A percentile compares a stretch with the other conserved stretches of the same genome.
Evolutionary conservation across 805 yeast genomes (phyloP).

Genomic region (Zygosaccharomyces bisporus): DNA sequence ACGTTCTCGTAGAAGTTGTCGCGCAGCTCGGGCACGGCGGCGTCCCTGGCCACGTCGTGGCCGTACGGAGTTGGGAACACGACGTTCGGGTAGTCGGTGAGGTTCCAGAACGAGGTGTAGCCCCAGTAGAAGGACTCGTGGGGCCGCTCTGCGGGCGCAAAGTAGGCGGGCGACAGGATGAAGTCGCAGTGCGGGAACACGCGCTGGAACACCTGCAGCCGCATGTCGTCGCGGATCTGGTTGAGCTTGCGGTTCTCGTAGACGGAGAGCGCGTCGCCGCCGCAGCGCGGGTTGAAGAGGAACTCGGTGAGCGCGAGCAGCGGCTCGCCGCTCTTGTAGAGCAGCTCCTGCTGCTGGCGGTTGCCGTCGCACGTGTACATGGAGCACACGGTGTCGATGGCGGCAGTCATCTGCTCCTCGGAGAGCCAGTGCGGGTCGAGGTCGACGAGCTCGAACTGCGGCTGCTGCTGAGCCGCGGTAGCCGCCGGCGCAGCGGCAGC

Average conservation of each 20-base stretch:
- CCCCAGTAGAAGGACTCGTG: conserved; percentile 71
- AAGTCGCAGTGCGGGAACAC: conserved; percentile 45
- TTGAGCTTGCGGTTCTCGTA: conserved; percentile 56
- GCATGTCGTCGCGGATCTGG: conserved; percentile 52
- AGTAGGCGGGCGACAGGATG: conserved; percentile 63
- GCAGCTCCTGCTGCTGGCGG: conserved; percentile 46
- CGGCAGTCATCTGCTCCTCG: conserved; percentile 22
- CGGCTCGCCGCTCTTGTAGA: conserved; percentile 68
- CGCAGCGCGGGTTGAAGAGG: conserved; percentile 50
- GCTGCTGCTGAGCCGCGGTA: too few relatives aligned
- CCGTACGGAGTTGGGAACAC: conserved; percentile 58
- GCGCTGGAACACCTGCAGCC: conserved; percentile 40
- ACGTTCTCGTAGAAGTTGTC: conserved; percentile 23
- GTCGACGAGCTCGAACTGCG: conserved; percentile 53
- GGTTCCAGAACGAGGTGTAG: conserved; percentile 69
- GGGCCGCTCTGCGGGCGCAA: conserved; percentile 68
- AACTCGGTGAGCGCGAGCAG: conserved; percentile 59
- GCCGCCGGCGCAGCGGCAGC: too few relatives aligned
- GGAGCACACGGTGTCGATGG: conserved; percentile 17
- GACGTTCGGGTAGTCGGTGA: conserved; percentile 67
- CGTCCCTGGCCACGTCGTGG: conserved; percentile 54
- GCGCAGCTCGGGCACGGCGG: conserved; percentile 16
- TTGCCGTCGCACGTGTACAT: conserved; percentile 70
- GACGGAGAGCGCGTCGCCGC: conserved; percentile 48
- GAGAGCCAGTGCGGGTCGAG: conserved; percentile 27